phyloP scores from a whole-genome alignment of 2,329 filamentous ascomycete genomes.

The Nigrospora osmanthi region DNA sequence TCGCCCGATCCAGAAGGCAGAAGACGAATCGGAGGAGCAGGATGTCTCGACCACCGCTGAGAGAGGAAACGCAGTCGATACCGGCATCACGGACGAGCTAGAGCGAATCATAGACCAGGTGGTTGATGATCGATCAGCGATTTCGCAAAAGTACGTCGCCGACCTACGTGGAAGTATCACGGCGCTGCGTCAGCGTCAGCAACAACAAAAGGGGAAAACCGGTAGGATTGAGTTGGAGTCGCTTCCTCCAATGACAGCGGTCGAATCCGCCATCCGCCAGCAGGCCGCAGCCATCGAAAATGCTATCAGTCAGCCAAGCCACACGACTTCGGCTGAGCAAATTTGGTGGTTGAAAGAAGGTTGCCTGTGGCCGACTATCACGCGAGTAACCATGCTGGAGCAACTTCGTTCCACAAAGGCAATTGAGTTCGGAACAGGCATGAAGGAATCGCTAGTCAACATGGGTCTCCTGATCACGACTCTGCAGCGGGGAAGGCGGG shows the following conservation, averaged over 20 bases:
- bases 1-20: no score
- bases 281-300: constrained; percentile 4
- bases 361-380: constrained; percentile 37
- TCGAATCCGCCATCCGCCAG: neutral
- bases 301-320: constrained; percentile 4
- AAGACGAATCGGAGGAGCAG: no score
- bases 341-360: constrained; percentile 31
- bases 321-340: constrained; percentile 7
- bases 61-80: no score
- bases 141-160: constrained; percentile 28
- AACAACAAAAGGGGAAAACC: neutral
- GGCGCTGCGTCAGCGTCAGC: constrained; percentile 6
- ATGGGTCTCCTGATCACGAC: constrained; percentile 35
- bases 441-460: constrained; percentile 30
- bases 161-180: constrained; percentile 17
- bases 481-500: constrained; percentile 35
- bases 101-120: constrained; percentile 22
- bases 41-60: no score
- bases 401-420: constrained; percentile 30
- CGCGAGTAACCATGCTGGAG: constrained; percentile 33
- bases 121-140: constrained; percentile 16
- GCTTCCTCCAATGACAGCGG: neutral
- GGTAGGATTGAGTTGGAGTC: neutral
- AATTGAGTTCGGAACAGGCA: constrained; percentile 19
- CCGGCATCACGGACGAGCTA: constrained; percentile 10